Base-by-base conservation (phyloP, 2,329 filamentous ascomycete species). In the Xylariales sp. region DNA sequence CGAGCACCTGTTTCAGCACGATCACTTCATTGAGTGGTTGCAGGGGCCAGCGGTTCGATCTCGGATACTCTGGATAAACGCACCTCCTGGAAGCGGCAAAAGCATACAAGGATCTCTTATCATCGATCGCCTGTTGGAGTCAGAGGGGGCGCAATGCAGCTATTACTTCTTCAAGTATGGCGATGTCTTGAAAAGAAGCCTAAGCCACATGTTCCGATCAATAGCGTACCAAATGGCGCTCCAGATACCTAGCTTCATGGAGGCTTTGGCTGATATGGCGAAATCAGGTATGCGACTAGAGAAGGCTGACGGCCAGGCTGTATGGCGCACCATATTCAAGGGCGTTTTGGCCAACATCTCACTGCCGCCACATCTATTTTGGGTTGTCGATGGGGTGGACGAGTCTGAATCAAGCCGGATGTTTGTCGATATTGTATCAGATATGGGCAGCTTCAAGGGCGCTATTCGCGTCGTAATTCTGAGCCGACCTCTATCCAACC, bases 21-120 rank as follows among this genome's bases (percentile, higher is more conserved):
- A n/a, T n/a, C n/a, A n/a, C n/a, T n/a, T n/a, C n/a, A n/a, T n/a
- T n/a, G n/a, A n/a, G n/a, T n/a, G n/a, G n/a, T n/a, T n/a, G n/a
- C n/a, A n/a, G n/a, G n/a, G n/a, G n/a, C n/a, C n/a, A n/a, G n/a
- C n/a, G n/a, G n/a, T n/a, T n/a, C n/a, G n/a, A n/a, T n/a, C n/a
- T n/a, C n/a, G n/a, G n/a, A n/a, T n/a, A n/a, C n/a, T n/a, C n/a
- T n/a, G n/a, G n/a, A n/a, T n/a, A n/a, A n/a, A n/a, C n/a, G n/a
- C n/a, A n/a, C n/a, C n/a, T n/a, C n/a, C 47, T 4, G 47, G 47
- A n/a, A 47, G 45, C 14, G 47, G 47, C 9, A 49, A 49, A 37
- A 46, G 45, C 5, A 32, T 33, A 19, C 34, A 41, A 18, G 43
- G 39, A 16, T 47, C 45, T 1, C 34, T 46, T 22, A 45, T 48